Evolutionary conservation across 495 filamentous ascomycete species (phyloP), one percentile per base, ranked within the genome.

Genomic region (Lasiosphaeria miniovina): DNA sequence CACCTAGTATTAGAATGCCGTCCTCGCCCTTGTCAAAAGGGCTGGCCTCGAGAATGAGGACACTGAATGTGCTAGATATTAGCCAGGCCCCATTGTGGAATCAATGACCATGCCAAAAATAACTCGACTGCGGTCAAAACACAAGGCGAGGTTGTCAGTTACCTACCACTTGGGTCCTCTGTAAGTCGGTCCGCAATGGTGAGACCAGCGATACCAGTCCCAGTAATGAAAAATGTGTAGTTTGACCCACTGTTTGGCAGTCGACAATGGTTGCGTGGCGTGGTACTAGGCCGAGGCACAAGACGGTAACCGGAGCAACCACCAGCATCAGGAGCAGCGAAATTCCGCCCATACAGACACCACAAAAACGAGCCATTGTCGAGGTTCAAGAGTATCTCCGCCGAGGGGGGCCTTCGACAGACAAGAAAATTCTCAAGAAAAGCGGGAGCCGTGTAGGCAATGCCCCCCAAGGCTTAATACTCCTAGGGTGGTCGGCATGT

Each of bases 191-290:
- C 72, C 3, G 80, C 81, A 33, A 84, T 64, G 2, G 74, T 77
- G 15, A 83, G 65, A 4, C 80, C 79, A 38, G 74, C 72, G 14
- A 76, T 75, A 2, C 80, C 81, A 31, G 77, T 78, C 12, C 80
- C 78, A 6, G 78, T 71, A 50, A 81, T 70, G 48, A 83, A 68
- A 64, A 80, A 82, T 51, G 80, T 78, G 43, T 81, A 82, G 60
- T 65, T 69, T 12, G 51, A 60, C 9, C 35, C 35, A 62, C 36
- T 32, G 53, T 48, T 14, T 54, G 56, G 11, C 52, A 45, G 11
- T 62, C 32, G 33, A 75, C 63, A 34, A 69, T 46, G 0, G 65
- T 65, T 15, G 72, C 72, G 62, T 70, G 62, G 14, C 53, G 50
- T 3, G 70, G 67, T 1, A 65, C 54, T 14, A 17, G 41, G 6